Conservation (phyloP, 2,329 filamentous ascomycete genomes). For the Phaeosphaeriaceae sp. region DNA sequence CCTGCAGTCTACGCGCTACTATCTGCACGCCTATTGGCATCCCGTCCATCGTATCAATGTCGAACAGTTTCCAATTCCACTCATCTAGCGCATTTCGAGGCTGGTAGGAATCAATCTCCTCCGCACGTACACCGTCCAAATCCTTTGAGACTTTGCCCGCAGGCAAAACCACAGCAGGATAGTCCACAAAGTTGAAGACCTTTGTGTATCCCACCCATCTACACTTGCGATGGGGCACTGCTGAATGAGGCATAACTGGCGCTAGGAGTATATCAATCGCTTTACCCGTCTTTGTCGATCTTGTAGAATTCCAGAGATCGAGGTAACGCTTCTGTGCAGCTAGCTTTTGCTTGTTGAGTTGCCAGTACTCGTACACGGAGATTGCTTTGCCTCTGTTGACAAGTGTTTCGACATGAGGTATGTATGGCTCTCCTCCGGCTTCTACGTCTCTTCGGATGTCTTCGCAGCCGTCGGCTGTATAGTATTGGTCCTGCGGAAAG, state of each 20-base stretch:
- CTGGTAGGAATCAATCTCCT: slow-evolving; percentile 43
- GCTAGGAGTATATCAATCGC: slow-evolving; percentile 64
- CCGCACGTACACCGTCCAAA: slow-evolving; percentile 45
- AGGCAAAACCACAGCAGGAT: slow-evolving; percentile 64
- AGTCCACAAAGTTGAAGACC: slow-evolving; percentile 69
- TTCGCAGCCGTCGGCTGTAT: slow-evolving; percentile 68
- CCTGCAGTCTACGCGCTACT: slow-evolving; percentile 44
- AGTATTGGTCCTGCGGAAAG: slow-evolving; percentile 61
- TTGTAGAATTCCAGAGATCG: slow-evolving; percentile 63
- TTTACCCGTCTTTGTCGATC: slow-evolving; percentile 53
- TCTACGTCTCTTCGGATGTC: slow-evolving; percentile 65
- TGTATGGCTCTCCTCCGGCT: slow-evolving; percentile 63
- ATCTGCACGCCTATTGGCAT: slow-evolving; percentile 49
- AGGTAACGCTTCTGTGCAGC: slow-evolving; percentile 63
- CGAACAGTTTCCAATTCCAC: slow-evolving; percentile 58
- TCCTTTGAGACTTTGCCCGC: slow-evolving; percentile 56
- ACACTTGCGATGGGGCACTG: slow-evolving; percentile 57
- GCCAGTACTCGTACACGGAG: slow-evolving; percentile 72
- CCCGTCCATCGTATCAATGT: slow-evolving; percentile 43
- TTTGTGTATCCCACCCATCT: slow-evolving; percentile 66
- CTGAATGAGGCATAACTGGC: slow-evolving; percentile 67
- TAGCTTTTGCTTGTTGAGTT: slow-evolving; percentile 66
- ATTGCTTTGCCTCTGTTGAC: slow-evolving; percentile 59
- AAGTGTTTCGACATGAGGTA: slow-evolving; percentile 60
- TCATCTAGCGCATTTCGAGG: slow-evolving; percentile 60